These are phyloP conservation scores for Pseudocercospora musae DNA, from an alignment of 2,329 filamentous ascomycete genomes.

Conservation along the genomic window DNA sequence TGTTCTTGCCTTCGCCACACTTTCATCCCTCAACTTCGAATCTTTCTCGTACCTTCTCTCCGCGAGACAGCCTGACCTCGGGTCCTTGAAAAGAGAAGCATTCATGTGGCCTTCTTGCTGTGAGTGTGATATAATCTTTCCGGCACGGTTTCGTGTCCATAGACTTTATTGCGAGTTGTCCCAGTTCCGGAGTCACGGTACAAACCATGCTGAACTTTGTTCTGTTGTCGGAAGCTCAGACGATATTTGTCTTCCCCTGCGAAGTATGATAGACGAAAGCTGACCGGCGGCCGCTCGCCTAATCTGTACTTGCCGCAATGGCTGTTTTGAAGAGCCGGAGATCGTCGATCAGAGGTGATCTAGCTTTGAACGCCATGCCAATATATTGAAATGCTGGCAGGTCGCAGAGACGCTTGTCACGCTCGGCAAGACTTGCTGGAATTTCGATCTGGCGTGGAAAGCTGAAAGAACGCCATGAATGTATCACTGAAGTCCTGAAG, in stretches of 20 bases:
- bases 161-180: not conserved
- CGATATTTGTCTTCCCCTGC: not conserved
- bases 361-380: not conserved
- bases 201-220: not conserved
- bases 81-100: not conserved
- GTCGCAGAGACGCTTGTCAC: not conserved
- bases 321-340: not conserved
- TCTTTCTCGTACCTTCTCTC: not conserved
- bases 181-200: not conserved
- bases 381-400: not conserved
- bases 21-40: not conserved
- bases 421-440: not conserved
- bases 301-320: not conserved
- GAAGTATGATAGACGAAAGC: not conserved
- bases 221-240: not conserved
- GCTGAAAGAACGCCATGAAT: not conserved
- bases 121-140: not conserved
- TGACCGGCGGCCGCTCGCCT: not conserved
- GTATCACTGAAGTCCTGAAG: not conserved
- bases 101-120: not conserved
- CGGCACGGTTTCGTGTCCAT: not conserved
- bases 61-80: not conserved
- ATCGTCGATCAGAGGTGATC: not conserved
- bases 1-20: no score
- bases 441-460: not conserved